A percentile compares a stretch with the other conserved stretches of the same genome.
Evolutionary conservation across 2,329 filamentous ascomycete genomes (phyloP).

Genomic region (Capronia epimyces): DNA sequence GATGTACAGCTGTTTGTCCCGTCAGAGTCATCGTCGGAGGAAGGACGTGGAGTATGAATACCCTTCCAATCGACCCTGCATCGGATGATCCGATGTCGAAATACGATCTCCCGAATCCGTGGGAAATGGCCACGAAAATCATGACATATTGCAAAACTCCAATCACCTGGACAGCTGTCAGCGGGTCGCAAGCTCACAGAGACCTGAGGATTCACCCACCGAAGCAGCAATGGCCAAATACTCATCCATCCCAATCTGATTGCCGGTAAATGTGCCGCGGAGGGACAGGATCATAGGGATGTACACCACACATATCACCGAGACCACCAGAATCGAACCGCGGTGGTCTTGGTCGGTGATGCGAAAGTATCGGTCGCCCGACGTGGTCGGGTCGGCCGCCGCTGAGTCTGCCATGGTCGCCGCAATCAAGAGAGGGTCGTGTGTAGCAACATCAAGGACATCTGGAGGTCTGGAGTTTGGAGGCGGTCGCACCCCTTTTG

Average conservation of each 20-base stretch:
- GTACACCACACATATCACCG: slow-evolving; percentile 16
- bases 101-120: slow-evolving; percentile 13
- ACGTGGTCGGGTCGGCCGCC: background rate
- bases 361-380: slow-evolving; percentile 15
- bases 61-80: slow-evolving; percentile 6
- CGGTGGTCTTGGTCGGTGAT: slow-evolving; percentile 15
- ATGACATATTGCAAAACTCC: slow-evolving; percentile 8
- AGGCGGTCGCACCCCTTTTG: background rate
- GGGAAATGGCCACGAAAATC: slow-evolving; percentile 11
- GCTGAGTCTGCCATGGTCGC: slow-evolving; percentile 8
- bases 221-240: slow-evolving; percentile 17
- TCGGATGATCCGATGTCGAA: slow-evolving; percentile 2
- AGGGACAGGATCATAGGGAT: slow-evolving; percentile 18
- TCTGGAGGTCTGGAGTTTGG: no score
- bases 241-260: slow-evolving; percentile 19
- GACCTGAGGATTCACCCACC: slow-evolving; percentile 1
- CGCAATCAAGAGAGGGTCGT: background rate
- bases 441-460: background rate
- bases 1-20: background rate
- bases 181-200: background rate
- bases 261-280: slow-evolving; percentile 13
- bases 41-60: background rate
- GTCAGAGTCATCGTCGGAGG: no score
- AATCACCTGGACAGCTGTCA: background rate
- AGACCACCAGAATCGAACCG: slow-evolving; percentile 14